Conservation (phyloP, 768 basidiomycete species). For the Multifurca ochricompacta region DNA sequence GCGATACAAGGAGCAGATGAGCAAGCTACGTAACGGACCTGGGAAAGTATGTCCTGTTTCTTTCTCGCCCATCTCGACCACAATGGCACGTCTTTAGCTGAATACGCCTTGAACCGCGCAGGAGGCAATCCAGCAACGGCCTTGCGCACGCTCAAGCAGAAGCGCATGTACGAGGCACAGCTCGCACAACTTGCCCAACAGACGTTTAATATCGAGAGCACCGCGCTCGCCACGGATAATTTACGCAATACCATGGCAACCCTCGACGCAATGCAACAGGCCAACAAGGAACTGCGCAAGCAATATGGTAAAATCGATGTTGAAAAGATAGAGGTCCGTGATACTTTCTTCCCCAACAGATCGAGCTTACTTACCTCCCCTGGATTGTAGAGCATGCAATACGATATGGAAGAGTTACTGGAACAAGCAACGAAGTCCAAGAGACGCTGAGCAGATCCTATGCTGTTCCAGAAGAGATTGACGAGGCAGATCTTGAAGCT, state of each 20-base stretch:
- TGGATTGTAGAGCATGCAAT: constrained; percentile 71
- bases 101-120: constrained; percentile 28
- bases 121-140: constrained; percentile 94
- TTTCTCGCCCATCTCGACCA: background rate
- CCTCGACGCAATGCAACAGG: constrained; percentile 89
- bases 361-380: background rate
- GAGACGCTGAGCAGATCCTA: constrained; percentile 91
- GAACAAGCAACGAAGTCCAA: constrained; percentile 99
- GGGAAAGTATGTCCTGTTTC: constrained; percentile 63
- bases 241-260: constrained; percentile 98
- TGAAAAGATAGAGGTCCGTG: constrained; percentile 91
- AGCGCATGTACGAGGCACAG: constrained; percentile 92
- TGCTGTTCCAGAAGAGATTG: constrained; percentile 93
- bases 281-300: constrained; percentile 93
- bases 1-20: constrained; percentile 94
- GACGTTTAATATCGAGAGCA: constrained; percentile 97
- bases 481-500: constrained; percentile 95
- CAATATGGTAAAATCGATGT: constrained; percentile 97
- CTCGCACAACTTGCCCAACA: constrained; percentile 88
- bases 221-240: constrained; percentile 94
- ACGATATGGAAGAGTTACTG: constrained; percentile 95
- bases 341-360: background rate
- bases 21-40: constrained; percentile 85
- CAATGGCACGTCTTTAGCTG: background rate
- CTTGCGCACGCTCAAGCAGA: constrained; percentile 86